These are phyloP conservation scores for Epichloe aotearoae DNA, from an alignment of 2,329 filamentous ascomycete species.

Conservation along the genomic window DNA sequence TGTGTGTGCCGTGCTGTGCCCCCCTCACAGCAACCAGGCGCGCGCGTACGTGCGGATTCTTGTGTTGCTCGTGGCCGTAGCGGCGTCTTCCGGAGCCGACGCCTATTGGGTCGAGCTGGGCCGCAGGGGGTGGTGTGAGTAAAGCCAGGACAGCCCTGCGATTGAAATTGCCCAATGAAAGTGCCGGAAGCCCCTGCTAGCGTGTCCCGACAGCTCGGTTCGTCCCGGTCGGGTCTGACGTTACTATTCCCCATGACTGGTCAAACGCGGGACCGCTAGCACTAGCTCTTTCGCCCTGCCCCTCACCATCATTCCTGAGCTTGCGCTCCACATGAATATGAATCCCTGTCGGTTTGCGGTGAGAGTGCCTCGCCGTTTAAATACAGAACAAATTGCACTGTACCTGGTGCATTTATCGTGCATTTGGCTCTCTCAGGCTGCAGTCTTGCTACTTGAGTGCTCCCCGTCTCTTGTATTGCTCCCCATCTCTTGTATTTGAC, in stretches of 20 bases:
- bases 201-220: constrained; percentile 24
- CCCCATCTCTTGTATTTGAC: too few relatives aligned
- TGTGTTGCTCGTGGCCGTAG: constrained; percentile 5
- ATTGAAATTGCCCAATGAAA: constrained; percentile 10
- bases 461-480: too few relatives aligned
- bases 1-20: too few relatives aligned
- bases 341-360: not conserved
- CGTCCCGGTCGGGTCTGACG: constrained; percentile 11
- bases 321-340: not conserved
- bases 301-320: not conserved
- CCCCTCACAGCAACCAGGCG: constrained; percentile 14
- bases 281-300: not conserved
- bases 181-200: constrained; percentile 13
- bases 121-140: constrained; percentile 7
- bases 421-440: not conserved
- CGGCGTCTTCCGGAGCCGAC: constrained; percentile 10
- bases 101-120: constrained; percentile 13
- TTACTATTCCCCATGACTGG: constrained; percentile 14
- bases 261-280: constrained; percentile 10
- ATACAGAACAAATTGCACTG: not conserved
- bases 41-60: constrained; percentile 16
- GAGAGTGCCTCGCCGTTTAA: not conserved
- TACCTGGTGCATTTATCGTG: not conserved
- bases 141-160: not conserved
- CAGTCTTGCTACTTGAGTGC: too few relatives aligned